Base-by-base conservation (phyloP, 2,329 filamentous ascomycete genomes). In the Drechslerella dactyloides region DNA sequence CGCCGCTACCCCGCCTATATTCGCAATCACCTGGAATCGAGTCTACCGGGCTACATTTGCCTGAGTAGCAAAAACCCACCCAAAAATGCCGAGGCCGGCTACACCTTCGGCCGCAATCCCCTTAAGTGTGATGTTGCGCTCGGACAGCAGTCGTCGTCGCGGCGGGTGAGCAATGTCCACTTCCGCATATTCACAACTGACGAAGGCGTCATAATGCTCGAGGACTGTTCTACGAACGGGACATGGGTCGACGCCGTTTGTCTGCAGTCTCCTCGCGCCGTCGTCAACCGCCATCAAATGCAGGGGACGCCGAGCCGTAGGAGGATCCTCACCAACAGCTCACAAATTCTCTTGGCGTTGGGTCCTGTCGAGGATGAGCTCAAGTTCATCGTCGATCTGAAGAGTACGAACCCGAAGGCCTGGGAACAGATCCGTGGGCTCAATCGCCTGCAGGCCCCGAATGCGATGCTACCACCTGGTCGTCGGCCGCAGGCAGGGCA, bases 201-300 rank as follows among this genome's bases (percentile, higher is more conserved):
- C n/a, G 86, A 90, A 74, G 91, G 90, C 27, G 88, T 90, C 64
- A 84, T 97, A 74, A 96, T 99, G 91, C 82, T 97, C 11, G 89
- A 96, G 79, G 94, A 99, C 78, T 85, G 88, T 78, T 97, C 94
- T 0, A 97, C 92, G n/a, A 99, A 97, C 77, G 94, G 94, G 27
- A 97, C 94, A 2, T 83, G 91, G 69, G 91, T 97, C 64, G 93
- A 97, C 79, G 84, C 86, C 23, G 82, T 68, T n/a, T 73, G 69
- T 46, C 44, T 73, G 15, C 62, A 66, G 42, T 66, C 69, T 44
- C 69, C 62, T 13, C 53, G 69, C 24, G 63, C 69, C 1, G 42
- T 57, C 23, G 56, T 58, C 44, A 66, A 66, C 35, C 62, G 69
- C 19, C 69, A 68, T 37, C 62, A 73, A 8, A 30, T 44, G n/a